Percentiles rank a stretch among this genome's conserved stretches.
Evolutionary conservation across 768 basidiomycete species (phyloP).

Genomic region (Filobasidium floriforme): DNA sequence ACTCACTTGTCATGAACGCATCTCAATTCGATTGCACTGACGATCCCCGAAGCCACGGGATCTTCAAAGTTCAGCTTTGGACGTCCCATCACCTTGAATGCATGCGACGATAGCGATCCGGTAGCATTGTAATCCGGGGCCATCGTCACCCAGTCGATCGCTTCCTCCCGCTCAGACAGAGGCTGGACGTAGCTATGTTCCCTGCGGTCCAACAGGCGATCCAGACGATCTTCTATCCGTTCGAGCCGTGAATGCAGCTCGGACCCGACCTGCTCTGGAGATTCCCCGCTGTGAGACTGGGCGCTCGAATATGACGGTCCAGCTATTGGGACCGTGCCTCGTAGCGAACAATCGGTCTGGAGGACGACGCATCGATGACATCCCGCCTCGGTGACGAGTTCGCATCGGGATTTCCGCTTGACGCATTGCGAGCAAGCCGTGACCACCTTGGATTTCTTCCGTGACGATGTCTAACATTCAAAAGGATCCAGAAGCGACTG

Average conservation of each 20-base stretch:
- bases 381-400: not conserved
- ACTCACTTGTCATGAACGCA: not conserved
- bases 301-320: not conserved
- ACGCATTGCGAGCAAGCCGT: not conserved
- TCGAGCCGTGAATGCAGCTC: not conserved
- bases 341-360: not conserved
- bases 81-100: not conserved
- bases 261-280: not conserved
- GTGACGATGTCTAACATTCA: not conserved
- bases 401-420: not conserved
- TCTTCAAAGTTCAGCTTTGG: not conserved
- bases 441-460: not conserved
- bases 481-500: not conserved
- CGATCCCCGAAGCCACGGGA: not conserved
- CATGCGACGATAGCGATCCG: not conserved
- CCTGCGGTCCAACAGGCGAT: not conserved
- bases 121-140: not conserved
- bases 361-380: slow-evolving; percentile 1
- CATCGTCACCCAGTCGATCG: not conserved
- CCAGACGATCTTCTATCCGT: not conserved
- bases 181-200: not conserved
- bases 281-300: not conserved
- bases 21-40: not conserved
- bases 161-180: not conserved
- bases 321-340: not conserved